Evolutionary conservation across 2,329 filamentous ascomycete genomes (phyloP).

Genomic region (Cladophialophora yegresii): DNA sequence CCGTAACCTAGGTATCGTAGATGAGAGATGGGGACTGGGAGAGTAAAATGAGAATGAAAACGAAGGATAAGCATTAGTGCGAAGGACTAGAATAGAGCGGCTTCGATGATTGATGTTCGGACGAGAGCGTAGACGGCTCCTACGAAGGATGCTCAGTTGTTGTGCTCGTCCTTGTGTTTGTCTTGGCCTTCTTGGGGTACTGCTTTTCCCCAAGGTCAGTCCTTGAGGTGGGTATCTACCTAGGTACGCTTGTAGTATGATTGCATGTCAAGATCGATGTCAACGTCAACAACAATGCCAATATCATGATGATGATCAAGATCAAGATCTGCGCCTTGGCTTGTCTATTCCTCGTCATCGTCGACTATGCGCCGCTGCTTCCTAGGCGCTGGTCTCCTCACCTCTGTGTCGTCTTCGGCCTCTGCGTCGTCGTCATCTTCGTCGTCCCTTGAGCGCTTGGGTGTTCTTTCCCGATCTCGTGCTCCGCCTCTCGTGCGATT

Average conservation of each 20-base stretch:
- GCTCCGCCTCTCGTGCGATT: conserved; percentile 30
- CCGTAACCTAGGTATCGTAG: too few relatives aligned
- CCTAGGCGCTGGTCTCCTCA: conserved; percentile 30
- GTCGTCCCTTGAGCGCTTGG: conserved; percentile 17
- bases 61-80: not conserved
- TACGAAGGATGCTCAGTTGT: not conserved
- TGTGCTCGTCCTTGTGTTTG: not conserved
- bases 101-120: not conserved
- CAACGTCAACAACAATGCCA: not conserved
- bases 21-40: too few relatives aligned
- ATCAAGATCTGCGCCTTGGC: not conserved
- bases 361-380: conserved; percentile 37
- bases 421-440: conserved; percentile 31
- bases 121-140: not conserved
- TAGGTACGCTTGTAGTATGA: not conserved
- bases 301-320: not conserved
- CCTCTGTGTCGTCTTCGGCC: conserved; percentile 30
- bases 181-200: not conserved
- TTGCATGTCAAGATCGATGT: not conserved
- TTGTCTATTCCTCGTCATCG: conserved; percentile 32
- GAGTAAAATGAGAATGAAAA: too few relatives aligned
- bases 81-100: not conserved
- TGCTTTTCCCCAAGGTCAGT: not conserved
- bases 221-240: not conserved
- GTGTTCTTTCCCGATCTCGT: conserved; percentile 17